Base-by-base conservation (phyloP, 129 eudicot species). In the Rutidosis leptorrhynchoides region DNA sequence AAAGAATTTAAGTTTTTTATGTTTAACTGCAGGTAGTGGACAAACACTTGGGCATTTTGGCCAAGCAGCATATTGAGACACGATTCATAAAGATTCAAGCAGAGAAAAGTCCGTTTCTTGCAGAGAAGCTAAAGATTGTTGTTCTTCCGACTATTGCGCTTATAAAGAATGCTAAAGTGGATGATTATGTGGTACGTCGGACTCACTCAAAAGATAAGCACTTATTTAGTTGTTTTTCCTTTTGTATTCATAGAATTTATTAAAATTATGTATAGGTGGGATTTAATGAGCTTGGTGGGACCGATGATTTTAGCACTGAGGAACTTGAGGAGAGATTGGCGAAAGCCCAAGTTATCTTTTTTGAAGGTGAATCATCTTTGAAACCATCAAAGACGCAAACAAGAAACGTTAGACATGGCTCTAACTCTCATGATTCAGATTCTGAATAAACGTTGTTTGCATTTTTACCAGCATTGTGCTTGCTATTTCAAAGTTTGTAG, bases 141-240 rank as follows among this genome's bases (percentile, higher is more conserved):
- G 95, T 93, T 65, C 95, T 93, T 67, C 98, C 96, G 4, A 88
- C 98, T 22, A 89, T 93, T 70, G 98, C 98, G 42, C 91, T 93
- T 8, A 83, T 88, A 67, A 93, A 85, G 79, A 88, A 84, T 60
- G 92, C 96, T 25, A 88, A 93, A 88, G 98, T 93, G 40, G 98
- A 93, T 60, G 91, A 88, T 68, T 93, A 93, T 75, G 95, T 93
- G 95, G 98, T 93, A 86, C 54, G 78, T 49, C 11, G 17, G 24
- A 17, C 11, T 19, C 55, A 17, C 55, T 69, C 42, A 15, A 12
- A 10, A 12, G 40, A 56, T 28, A 48, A 53, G 32, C 48, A 23
- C 14, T 19, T 28, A 9, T 54, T n/a, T 2, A 15, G 66, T 63
- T 9, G 14, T 24, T 21, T 30, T 59, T 65, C 30, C 2, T 12